Evolutionary conservation across 2,329 filamentous ascomycete species (phyloP).

Genomic region (Diplodia intermedia): DNA sequence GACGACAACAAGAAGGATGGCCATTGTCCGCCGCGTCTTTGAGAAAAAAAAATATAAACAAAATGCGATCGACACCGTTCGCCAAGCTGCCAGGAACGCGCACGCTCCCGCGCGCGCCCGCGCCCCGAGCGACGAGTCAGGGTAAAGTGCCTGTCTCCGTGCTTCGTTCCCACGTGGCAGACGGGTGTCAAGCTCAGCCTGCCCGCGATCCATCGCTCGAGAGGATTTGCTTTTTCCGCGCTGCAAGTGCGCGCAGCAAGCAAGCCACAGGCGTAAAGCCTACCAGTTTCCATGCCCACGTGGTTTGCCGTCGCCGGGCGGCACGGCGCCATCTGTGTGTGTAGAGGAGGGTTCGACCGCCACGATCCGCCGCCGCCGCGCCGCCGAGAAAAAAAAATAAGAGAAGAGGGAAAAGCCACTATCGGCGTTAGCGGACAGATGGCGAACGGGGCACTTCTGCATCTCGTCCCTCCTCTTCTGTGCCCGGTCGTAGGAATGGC

Average conservation of each 20-base stretch:
- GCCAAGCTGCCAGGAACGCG: conserved; percentile 1
- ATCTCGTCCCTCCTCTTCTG: not conserved
- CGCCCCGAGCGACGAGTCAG: not conserved
- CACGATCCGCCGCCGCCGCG: not conserved
- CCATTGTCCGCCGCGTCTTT: not conserved
- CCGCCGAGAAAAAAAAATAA: too few relatives aligned
- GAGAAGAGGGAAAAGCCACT: not conserved
- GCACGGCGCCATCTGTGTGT: not conserved
- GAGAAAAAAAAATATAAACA: not conserved
- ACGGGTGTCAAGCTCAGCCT: not conserved
- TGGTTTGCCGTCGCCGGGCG: not conserved
- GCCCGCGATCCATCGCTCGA: not conserved
- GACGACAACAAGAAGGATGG: not conserved
- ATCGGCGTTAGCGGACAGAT: not conserved
- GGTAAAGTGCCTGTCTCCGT: not conserved
- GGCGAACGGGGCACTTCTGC: not conserved
- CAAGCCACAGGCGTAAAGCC: conserved; percentile 21
- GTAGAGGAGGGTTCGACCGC: too few relatives aligned
- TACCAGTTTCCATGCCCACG: conserved; percentile 3
- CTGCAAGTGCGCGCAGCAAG: not conserved
- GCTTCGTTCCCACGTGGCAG: conserved; percentile 10
- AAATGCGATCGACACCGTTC: conserved; percentile 4
- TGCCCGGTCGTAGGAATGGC: not conserved
- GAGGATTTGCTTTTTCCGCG: not conserved
- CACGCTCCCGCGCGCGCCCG: not conserved